Percentiles rank a stretch among this genome's conserved stretches.
Evolutionary conservation across 495 filamentous ascomycete genomes (phyloP).

Genomic region (Penicillium salamii): DNA sequence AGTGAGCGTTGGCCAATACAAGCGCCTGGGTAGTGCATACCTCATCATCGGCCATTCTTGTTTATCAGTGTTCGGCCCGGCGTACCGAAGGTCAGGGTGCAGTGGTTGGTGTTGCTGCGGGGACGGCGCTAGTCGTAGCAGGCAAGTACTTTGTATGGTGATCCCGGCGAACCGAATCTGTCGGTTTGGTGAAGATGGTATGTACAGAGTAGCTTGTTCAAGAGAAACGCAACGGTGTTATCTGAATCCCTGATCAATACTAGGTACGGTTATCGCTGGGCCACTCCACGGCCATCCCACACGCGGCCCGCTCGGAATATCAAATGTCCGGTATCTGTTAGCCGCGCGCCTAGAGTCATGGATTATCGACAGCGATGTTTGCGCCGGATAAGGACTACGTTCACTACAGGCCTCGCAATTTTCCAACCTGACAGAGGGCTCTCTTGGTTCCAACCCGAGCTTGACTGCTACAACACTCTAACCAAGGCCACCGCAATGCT

Average conservation of each 20-base stretch:
- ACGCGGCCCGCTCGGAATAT: constrained; percentile 8
- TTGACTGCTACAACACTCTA: neutral
- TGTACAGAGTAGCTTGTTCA: constrained; percentile 15
- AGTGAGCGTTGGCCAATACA: constrained; percentile 5
- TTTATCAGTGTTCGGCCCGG: constrained; percentile 4
- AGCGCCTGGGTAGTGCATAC: constrained; percentile 20
- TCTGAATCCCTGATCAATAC: constrained; percentile 3
- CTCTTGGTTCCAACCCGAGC: neutral
- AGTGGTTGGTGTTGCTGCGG: neutral
- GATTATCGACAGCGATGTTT: constrained; percentile 8
- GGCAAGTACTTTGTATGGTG: neutral
- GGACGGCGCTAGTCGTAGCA: neutral
- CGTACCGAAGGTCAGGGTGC: neutral
- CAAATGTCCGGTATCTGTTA: constrained; percentile 16
- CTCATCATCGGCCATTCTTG: constrained; percentile 45
- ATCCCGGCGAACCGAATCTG: neutral
- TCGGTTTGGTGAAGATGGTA: neutral
- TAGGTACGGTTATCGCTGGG: constrained; percentile 3
- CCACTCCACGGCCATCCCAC: constrained; percentile 25
- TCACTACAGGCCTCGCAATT: neutral
- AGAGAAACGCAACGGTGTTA: constrained; percentile 1
- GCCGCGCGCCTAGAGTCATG: constrained; percentile 25
- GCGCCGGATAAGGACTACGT: constrained; percentile 1
- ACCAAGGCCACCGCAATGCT: constrained; percentile 28
- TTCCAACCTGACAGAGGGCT: neutral